Conservation (phyloP, 1,284 basidiomycete genomes). For the Sanghuangporus weigelae region DNA sequence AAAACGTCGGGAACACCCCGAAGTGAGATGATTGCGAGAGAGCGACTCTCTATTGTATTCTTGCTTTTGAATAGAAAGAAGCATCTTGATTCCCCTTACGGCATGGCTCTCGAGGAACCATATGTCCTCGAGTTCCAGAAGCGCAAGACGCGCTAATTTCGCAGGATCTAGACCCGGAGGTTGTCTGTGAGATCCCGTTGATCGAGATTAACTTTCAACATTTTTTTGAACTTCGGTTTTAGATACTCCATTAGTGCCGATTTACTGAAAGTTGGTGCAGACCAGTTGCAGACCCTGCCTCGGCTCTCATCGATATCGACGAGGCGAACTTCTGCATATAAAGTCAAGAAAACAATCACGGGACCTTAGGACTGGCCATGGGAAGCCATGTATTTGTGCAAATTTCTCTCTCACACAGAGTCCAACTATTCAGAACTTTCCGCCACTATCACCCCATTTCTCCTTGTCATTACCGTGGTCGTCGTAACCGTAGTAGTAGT, state of each 20-base stretch:
- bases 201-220: background rate
- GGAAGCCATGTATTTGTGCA: too few species aligned
- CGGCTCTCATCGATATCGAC: too few species aligned
- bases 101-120: background rate
- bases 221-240: background rate
- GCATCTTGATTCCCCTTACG: background rate
- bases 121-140: background rate
- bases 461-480: background rate
- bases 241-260: background rate
- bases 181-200: background rate
- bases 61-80: background rate
- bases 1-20: background rate
- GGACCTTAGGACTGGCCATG: too few species aligned
- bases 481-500: background rate
- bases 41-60: background rate
- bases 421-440: background rate
- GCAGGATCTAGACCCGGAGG: background rate
- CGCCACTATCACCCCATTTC: background rate
- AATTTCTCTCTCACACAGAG: too few species aligned
- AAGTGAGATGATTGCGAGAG: background rate
- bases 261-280: background rate
- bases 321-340: too few species aligned
- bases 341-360: too few species aligned
- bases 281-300: too few species aligned
- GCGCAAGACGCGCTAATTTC: background rate